Evolutionary conservation across 257 asterid genomes (phyloP).

Genomic region (Salvia miltiorrhiza): DNA sequence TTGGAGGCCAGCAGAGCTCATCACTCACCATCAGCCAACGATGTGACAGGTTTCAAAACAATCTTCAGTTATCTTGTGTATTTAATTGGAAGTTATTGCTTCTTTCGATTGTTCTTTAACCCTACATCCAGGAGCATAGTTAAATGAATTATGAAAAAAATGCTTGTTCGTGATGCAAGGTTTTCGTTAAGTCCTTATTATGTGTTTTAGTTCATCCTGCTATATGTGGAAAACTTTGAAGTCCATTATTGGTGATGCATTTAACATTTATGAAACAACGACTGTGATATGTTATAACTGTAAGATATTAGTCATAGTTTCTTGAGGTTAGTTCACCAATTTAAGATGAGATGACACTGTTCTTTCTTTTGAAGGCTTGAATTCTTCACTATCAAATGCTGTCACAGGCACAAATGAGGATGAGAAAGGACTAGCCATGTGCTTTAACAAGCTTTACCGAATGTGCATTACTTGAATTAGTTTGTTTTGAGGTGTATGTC

Average conservation of each 20-base stretch:
- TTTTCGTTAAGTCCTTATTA: neutral
- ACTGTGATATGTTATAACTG: neutral
- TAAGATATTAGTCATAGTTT: neutral
- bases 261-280: neutral
- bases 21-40: conserved; percentile 55
- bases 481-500: neutral
- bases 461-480: neutral
- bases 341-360: neutral
- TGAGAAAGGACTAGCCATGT: neutral
- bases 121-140: neutral
- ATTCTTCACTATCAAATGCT: neutral
- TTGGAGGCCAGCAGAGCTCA: conserved; percentile 78
- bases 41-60: conserved; percentile 52
- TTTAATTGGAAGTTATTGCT: neutral
- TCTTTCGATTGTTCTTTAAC: neutral
- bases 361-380: neutral
- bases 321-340: neutral
- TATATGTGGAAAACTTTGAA: neutral
- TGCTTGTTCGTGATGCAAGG: neutral
- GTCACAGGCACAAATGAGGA: neutral
- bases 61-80: neutral
- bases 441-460: neutral
- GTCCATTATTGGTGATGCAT: neutral
- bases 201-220: neutral
- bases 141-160: neutral